Conservation (phyloP, 192 early-diverging fungal species). For the Backusella sp. region DNA sequence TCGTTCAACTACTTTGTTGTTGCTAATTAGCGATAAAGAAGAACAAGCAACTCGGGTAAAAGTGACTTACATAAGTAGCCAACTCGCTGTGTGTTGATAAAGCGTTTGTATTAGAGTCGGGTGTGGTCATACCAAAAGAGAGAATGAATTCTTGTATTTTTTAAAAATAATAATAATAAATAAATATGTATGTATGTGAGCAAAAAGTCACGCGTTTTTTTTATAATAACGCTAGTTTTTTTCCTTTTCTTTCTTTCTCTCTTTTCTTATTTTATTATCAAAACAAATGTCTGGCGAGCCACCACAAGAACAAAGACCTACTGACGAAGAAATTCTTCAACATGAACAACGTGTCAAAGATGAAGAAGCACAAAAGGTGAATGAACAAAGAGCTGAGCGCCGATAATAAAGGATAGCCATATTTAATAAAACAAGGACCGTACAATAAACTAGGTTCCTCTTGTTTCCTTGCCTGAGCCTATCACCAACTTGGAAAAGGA, state of each 20-base stretch:
- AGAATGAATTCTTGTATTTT: neutral
- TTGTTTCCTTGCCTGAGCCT: constrained; percentile 50
- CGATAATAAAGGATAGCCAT: no score
- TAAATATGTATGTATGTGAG: neutral
- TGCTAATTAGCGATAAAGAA: no score
- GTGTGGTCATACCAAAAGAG: neutral
- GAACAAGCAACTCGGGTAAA: neutral
- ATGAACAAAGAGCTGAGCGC: neutral
- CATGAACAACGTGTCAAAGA: constrained; percentile 54
- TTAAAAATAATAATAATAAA: neutral
- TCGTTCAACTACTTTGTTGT: neutral
- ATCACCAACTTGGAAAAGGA: constrained; percentile 47
- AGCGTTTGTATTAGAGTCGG: neutral
- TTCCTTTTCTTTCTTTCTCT: neutral
- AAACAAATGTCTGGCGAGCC: neutral
- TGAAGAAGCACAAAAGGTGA: constrained; percentile 51
- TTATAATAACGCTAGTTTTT: neutral
- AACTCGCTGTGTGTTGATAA: constrained; percentile 1
- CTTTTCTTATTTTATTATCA: neutral
- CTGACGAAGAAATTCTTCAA: constrained; percentile 43
- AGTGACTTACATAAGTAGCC: neutral
- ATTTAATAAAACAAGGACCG: neutral
- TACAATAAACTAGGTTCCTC: constrained; percentile 33
- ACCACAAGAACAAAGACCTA: constrained; percentile 3
- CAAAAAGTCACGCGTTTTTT: neutral